Evolutionary conservation across 2,329 filamentous ascomycete species (phyloP).

Genomic region (Cordyceps cateniannulata): DNA sequence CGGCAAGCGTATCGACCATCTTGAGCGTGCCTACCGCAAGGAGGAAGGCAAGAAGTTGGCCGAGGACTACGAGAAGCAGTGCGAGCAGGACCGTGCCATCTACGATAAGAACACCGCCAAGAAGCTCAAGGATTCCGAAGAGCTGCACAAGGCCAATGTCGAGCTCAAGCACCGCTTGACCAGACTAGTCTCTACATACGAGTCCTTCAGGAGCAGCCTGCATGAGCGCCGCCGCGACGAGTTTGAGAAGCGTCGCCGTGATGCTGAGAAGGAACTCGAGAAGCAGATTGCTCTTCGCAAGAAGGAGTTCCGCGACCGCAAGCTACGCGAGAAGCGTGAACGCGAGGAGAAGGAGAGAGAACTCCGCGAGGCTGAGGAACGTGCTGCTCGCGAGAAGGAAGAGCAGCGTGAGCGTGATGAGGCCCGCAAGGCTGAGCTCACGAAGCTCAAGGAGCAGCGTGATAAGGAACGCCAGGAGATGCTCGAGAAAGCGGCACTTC

Average conservation of each 20-base stretch:
- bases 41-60: constrained; percentile 90
- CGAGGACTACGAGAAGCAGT: constrained; percentile 79
- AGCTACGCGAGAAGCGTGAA: constrained; percentile 76
- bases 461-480: constrained; percentile 63
- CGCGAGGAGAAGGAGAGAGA: constrained; percentile 76
- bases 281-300: constrained; percentile 81
- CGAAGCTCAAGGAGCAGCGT: constrained; percentile 59
- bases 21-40: constrained; percentile 93
- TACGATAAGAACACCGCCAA: constrained; percentile 76
- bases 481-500: constrained; percentile 57
- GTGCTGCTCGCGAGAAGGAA: constrained; percentile 72
- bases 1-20: constrained; percentile 91
- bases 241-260: constrained; percentile 88
- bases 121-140: constrained; percentile 71
- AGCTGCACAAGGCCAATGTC: constrained; percentile 87
- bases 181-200: constrained; percentile 78
- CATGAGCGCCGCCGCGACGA: constrained; percentile 86
- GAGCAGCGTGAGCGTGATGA: constrained; percentile 76
- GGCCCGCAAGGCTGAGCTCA: constrained; percentile 66
- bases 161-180: constrained; percentile 89
- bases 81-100: constrained; percentile 66
- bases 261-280: constrained; percentile 88
- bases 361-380: constrained; percentile 79
- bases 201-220: constrained; percentile 73
- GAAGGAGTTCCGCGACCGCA: constrained; percentile 80